Percentiles rank a stretch among this genome's conserved stretches.
Evolutionary conservation across 2,329 filamentous ascomycete genomes (phyloP).

Genomic region (Domatiomyces globalis): DNA sequence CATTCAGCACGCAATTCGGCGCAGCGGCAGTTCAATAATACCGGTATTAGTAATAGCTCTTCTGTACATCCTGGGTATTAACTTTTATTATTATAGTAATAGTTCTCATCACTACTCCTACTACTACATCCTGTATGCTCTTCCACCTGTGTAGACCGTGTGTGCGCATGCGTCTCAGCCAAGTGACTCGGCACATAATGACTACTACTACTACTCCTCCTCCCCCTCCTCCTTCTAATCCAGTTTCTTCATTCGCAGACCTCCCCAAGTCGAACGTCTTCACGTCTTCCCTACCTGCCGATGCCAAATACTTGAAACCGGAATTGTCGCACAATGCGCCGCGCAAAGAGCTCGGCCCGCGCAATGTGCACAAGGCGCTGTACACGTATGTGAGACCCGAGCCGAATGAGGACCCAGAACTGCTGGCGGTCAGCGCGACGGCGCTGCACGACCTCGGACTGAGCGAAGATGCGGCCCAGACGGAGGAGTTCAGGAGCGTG

Average conservation of each 20-base stretch:
- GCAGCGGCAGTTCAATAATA: too few species aligned
- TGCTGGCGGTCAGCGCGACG: slow-evolving; percentile 64
- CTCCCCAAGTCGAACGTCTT: slow-evolving; percentile 53
- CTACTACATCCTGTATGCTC: background rate
- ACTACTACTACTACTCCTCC: background rate
- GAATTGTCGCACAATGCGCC: slow-evolving; percentile 67
- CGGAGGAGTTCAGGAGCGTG: slow-evolving; percentile 59
- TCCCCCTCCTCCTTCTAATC: background rate
- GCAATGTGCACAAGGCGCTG: slow-evolving; percentile 68
- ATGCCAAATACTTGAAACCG: slow-evolving; percentile 66
- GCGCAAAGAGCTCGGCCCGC: slow-evolving; percentile 60
- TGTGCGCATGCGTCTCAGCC: background rate
- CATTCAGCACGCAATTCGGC: too few species aligned
- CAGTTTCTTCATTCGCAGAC: slow-evolving; percentile 25
- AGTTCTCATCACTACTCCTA: background rate
- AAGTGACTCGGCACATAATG: background rate
- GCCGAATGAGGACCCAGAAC: slow-evolving; percentile 53
- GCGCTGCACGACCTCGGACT: slow-evolving; percentile 75
- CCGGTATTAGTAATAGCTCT: too few species aligned
- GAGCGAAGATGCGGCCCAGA: slow-evolving; percentile 49
- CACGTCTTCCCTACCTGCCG: slow-evolving; percentile 56
- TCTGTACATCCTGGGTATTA: too few species aligned
- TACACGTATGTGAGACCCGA: slow-evolving; percentile 88
- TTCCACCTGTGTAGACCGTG: background rate
- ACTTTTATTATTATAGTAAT: too few species aligned